Percentiles rank a stretch among this genome's conserved stretches.
Evolutionary conservation across 257 asterid species (phyloP).

Genomic region (Jaltomata sinuosa): DNA sequence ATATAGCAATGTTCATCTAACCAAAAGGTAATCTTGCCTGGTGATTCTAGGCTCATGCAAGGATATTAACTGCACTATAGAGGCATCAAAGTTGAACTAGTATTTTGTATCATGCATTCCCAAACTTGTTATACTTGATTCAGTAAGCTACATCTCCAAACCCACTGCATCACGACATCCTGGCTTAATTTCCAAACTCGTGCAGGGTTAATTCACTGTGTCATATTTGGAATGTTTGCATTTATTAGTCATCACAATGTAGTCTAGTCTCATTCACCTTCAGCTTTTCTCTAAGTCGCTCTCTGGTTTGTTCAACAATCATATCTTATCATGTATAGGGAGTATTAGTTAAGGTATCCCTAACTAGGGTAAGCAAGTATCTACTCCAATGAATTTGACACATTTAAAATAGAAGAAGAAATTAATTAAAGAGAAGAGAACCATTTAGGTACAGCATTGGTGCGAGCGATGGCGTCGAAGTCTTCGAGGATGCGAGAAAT

Average conservation of each 20-base stretch:
- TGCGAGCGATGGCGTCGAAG: conserved; percentile 58
- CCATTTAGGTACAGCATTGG: conserved; percentile 82
- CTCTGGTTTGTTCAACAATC: no score
- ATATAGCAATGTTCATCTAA: background rate
- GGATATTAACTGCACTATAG: background rate
- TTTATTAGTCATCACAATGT: no score
- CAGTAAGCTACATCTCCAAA: background rate
- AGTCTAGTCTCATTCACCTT: no score
- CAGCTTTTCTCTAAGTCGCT: no score
- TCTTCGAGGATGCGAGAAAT: conserved; percentile 94
- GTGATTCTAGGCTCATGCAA: background rate
- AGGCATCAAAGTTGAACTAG: background rate
- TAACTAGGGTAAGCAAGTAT: no score
- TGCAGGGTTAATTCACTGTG: no score
- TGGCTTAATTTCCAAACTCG: no score
- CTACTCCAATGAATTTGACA: background rate
- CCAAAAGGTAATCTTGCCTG: background rate
- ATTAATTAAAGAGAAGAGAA: background rate
- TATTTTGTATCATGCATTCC: background rate
- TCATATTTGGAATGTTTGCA: no score
- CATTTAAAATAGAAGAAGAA: background rate
- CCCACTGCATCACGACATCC: background rate
- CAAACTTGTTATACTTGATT: background rate
- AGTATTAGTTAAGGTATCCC: background rate
- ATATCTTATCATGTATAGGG: no score